Percentiles rank a stretch among this genome's conserved stretches.
These are phyloP conservation scores for Ustilago loliicola DNA, from an alignment of 1,284 basidiomycete genomes.

Conservation along the genomic window DNA sequence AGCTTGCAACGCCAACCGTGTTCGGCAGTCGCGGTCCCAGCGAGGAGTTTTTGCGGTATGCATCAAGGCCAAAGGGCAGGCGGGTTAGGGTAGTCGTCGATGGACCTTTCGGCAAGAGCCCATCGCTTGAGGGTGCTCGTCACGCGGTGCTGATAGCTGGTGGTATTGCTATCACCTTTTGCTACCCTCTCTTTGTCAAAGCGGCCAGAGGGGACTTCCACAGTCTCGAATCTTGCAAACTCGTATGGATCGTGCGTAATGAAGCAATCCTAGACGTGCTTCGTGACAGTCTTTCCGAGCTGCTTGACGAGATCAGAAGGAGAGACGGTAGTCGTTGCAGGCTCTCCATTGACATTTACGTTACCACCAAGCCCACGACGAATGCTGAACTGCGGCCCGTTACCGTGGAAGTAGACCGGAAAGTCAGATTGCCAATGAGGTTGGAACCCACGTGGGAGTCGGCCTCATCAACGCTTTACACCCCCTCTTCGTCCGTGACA, in stretches of 20 bases:
- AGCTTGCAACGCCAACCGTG: background rate
- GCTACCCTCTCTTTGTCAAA: constrained; percentile 36
- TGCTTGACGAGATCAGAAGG: constrained; percentile 11
- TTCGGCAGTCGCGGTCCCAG: background rate
- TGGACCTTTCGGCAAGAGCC: constrained; percentile 37
- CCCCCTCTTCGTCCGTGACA: constrained; percentile 10
- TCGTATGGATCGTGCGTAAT: constrained; percentile 41
- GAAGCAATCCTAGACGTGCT: constrained; percentile 25
- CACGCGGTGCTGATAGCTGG: constrained; percentile 37
- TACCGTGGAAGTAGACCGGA: background rate
- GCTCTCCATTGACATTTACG: constrained; percentile 29
- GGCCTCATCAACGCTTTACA: background rate
- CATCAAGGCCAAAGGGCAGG: constrained; percentile 11
- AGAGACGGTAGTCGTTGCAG: constrained; percentile 10
- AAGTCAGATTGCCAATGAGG: background rate
- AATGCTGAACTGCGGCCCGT: background rate
- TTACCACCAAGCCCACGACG: constrained; percentile 8
- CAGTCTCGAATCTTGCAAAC: constrained; percentile 29
- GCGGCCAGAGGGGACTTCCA: constrained; percentile 14
- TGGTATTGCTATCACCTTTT: constrained; percentile 53
- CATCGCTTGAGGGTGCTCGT: constrained; percentile 9
- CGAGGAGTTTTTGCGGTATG: constrained; percentile 6
- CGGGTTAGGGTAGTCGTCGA: constrained; percentile 41
- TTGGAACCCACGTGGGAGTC: constrained; percentile 8
- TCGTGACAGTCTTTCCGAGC: constrained; percentile 17